Conservation (phyloP, 202 grass and related monocot genomes). For the Panicum virgatum region DNA sequence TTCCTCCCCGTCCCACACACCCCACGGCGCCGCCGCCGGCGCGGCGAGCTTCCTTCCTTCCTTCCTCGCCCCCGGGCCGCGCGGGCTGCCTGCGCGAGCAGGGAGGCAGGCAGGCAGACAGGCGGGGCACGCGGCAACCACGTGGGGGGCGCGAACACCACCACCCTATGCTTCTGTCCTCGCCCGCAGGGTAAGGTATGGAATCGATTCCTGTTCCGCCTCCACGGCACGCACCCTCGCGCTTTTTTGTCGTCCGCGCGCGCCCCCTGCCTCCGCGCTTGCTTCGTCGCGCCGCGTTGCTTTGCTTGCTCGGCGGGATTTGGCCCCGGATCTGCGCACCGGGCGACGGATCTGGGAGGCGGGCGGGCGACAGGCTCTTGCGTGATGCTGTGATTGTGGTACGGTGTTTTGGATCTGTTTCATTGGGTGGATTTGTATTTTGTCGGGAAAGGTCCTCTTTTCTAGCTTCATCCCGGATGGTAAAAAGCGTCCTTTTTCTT, state of each 20-base stretch:
- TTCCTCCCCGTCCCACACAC: neutral
- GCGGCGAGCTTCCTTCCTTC: neutral
- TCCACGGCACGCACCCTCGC: neutral
- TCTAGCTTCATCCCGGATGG: neutral
- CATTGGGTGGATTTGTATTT: constrained; percentile 29
- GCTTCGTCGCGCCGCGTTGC: constrained; percentile 12
- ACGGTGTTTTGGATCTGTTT: constrained; percentile 35
- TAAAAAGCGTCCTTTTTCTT: neutral
- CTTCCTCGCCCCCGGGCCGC: neutral
- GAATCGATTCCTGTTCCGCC: constrained; percentile 33
- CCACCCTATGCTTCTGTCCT: constrained; percentile 44
- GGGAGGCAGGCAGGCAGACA: neutral
- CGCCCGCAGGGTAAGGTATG: constrained; percentile 52
- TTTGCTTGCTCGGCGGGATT: constrained; percentile 36
- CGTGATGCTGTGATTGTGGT: neutral
- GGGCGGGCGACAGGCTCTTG: too few relatives aligned
- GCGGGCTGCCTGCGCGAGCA: neutral
- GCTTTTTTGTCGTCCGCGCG: neutral
- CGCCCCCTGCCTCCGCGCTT: neutral
- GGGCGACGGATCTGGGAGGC: constrained; percentile 39
- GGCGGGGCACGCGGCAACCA: constrained; percentile 30
- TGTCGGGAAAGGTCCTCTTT: neutral
- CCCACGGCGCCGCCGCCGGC: neutral
- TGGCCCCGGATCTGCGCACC: constrained; percentile 45
- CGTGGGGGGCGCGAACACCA: constrained; percentile 36